These are phyloP conservation scores for Epichloe baconii DNA, from an alignment of 2,329 filamentous ascomycete species.

Conservation along the genomic window DNA sequence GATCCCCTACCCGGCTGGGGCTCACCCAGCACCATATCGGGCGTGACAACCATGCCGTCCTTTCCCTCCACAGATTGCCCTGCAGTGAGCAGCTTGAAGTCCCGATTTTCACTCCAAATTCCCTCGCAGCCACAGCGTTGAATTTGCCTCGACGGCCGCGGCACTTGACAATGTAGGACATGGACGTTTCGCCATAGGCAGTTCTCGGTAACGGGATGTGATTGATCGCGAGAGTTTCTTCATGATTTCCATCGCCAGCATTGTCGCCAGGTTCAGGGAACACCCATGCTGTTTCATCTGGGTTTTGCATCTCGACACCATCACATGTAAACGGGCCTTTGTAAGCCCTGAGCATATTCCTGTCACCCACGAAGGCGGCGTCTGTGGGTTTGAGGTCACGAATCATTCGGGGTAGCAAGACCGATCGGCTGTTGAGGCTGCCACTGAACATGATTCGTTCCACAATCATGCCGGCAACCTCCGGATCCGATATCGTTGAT, in stretches of 20 bases:
- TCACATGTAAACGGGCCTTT: conserved; percentile 38
- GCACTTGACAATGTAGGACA: conserved; percentile 79
- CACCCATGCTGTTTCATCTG: conserved; percentile 16
- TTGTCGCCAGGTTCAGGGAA: conserved; percentile 11
- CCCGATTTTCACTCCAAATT: conserved; percentile 46
- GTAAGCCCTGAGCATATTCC: conserved; percentile 57
- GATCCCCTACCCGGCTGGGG: conserved; percentile 53
- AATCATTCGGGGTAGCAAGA: conserved; percentile 15
- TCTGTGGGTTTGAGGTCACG: conserved; percentile 18
- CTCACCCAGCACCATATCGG: conserved; percentile 73
- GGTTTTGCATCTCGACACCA: conserved; percentile 9
- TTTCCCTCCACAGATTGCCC: conserved; percentile 51
- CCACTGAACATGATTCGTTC: conserved; percentile 25
- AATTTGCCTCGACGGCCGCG: conserved; percentile 73
- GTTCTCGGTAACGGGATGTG: conserved; percentile 49
- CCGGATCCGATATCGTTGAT: conserved; percentile 16
- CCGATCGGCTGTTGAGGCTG: conserved; percentile 11
- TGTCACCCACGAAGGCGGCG: conserved; percentile 44
- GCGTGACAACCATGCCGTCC: conserved; percentile 58
- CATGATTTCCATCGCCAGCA: conserved; percentile 5
- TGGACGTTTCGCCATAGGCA: conserved; percentile 48
- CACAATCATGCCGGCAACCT: conserved; percentile 18
- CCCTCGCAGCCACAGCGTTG: conserved; percentile 47
- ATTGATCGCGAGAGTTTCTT: conserved; percentile 12
- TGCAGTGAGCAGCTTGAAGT: conserved; percentile 46